A percentile compares a stretch with the other conserved stretches of the same genome.
Evolutionary conservation across 306 rosid genomes (phyloP).

Genomic region (Medicago arabica): DNA sequence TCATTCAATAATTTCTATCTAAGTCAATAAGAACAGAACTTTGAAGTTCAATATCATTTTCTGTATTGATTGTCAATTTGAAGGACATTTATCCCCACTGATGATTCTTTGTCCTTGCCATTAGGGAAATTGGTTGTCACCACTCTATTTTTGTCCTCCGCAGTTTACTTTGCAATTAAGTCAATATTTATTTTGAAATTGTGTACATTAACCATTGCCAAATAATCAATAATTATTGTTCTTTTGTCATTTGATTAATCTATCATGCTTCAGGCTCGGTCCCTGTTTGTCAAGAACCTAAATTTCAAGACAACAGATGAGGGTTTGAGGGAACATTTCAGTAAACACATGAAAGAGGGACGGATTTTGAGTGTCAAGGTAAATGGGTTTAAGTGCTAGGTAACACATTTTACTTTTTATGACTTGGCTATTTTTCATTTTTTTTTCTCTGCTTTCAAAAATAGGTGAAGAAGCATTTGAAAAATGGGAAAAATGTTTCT

Average conservation of each 20-base stretch:
- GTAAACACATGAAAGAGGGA: slow-evolving; percentile 70
- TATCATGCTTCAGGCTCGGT: slow-evolving; percentile 69
- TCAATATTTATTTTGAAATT: slow-evolving; percentile 24
- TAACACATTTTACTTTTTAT: slow-evolving; percentile 8
- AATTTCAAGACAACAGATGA: slow-evolving; percentile 83
- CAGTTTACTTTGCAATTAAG: background rate
- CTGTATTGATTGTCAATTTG: slow-evolving; percentile 9
- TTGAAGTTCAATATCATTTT: background rate
- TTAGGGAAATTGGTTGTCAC: slow-evolving; percentile 1
- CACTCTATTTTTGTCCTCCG: background rate
- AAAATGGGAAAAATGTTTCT: slow-evolving; percentile 84
- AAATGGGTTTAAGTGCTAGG: slow-evolving; percentile 39
- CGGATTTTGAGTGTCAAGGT: slow-evolving; percentile 82
- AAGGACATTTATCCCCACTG: background rate
- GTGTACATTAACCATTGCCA: slow-evolving; percentile 6
- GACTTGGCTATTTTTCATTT: slow-evolving; percentile 13
- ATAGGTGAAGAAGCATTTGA: slow-evolving; percentile 85
- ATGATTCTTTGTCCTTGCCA: slow-evolving; percentile 22
- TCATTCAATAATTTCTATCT: background rate
- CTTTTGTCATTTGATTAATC: slow-evolving; percentile 28
- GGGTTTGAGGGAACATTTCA: slow-evolving; percentile 72
- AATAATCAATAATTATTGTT: slow-evolving; percentile 17
- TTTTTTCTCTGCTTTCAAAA: slow-evolving; percentile 31
- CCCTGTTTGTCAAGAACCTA: slow-evolving; percentile 94
- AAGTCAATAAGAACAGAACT: background rate